Evolutionary conservation across 2,329 filamentous ascomycete species (phyloP).

Genomic region (Xylariomycetidae sp.): DNA sequence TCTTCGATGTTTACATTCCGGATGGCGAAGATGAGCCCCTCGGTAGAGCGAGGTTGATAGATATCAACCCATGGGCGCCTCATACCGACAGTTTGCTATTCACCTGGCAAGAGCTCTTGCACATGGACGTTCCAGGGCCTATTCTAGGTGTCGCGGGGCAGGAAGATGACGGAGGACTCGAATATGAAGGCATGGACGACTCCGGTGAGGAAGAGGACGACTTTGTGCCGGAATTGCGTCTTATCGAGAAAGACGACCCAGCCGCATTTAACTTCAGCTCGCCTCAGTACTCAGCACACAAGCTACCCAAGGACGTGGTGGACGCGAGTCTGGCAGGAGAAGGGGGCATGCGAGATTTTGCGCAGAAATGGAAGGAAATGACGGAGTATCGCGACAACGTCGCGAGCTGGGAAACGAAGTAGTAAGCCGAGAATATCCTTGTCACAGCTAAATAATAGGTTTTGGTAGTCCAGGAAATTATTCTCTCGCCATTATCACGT

Average conservation of each 20-base stretch:
- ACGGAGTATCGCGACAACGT: slow-evolving; percentile 24
- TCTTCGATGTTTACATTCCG: slow-evolving; percentile 91
- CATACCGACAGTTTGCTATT: slow-evolving; percentile 87
- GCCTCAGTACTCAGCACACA: slow-evolving; percentile 89
- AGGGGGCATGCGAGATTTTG: slow-evolving; percentile 76
- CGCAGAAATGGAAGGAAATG: slow-evolving; percentile 67
- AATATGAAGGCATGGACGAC: slow-evolving; percentile 29
- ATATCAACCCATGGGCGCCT: slow-evolving; percentile 92
- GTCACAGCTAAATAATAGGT: too few relatives aligned
- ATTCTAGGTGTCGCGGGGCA: slow-evolving; percentile 46
- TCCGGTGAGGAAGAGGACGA: slow-evolving; percentile 45
- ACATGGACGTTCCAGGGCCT: slow-evolving; percentile 58
- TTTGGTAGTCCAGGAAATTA: too few relatives aligned
- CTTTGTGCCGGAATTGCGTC: slow-evolving; percentile 70
- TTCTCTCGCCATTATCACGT: too few relatives aligned
- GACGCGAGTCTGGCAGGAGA: slow-evolving; percentile 63
- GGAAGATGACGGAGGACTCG: slow-evolving; percentile 31
- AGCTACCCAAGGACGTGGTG: slow-evolving; percentile 89
- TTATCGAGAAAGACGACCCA: slow-evolving; percentile 80
- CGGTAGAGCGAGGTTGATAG: slow-evolving; percentile 76
- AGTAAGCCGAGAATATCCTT: too few relatives aligned
- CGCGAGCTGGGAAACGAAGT: slow-evolving; percentile 25
- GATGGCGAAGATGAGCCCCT: slow-evolving; percentile 56
- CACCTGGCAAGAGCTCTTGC: slow-evolving; percentile 81
- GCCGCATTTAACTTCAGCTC: slow-evolving; percentile 83